Conservation (phyloP, 305 asterid species). For the Salvia sclarea region DNA sequence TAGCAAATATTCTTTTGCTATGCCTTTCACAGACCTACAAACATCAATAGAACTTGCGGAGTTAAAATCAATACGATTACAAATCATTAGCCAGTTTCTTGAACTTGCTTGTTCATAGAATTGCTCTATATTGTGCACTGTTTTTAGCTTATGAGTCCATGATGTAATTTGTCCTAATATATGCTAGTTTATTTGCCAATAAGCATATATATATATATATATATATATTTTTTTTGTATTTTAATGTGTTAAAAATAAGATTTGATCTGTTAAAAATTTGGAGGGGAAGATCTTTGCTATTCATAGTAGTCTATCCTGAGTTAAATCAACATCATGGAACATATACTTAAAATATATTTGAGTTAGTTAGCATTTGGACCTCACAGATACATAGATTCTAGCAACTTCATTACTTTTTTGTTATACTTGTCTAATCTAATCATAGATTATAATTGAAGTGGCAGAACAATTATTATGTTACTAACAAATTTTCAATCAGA, state of each 20-base stretch:
- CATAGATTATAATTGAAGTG: neutral
- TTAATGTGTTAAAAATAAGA: neutral
- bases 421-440: neutral
- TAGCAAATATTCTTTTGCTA: neutral
- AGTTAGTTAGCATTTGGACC: neutral
- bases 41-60: neutral
- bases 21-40: neutral
- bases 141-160: neutral
- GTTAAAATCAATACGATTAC: neutral
- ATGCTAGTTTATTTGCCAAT: neutral
- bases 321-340: slow-evolving; percentile 6
- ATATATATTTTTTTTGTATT: neutral
- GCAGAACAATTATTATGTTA: neutral
- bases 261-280: neutral
- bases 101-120: neutral
- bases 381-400: neutral
- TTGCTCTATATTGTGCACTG: neutral
- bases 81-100: neutral
- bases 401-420: neutral
- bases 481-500: no score
- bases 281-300: neutral
- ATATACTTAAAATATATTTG: neutral
- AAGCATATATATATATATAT: no score
- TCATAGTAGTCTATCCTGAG: slow-evolving; percentile 2
- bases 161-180: neutral